Evolutionary conservation across 305 asterid genomes (phyloP).

Genomic region (Galium porrigens): DNA sequence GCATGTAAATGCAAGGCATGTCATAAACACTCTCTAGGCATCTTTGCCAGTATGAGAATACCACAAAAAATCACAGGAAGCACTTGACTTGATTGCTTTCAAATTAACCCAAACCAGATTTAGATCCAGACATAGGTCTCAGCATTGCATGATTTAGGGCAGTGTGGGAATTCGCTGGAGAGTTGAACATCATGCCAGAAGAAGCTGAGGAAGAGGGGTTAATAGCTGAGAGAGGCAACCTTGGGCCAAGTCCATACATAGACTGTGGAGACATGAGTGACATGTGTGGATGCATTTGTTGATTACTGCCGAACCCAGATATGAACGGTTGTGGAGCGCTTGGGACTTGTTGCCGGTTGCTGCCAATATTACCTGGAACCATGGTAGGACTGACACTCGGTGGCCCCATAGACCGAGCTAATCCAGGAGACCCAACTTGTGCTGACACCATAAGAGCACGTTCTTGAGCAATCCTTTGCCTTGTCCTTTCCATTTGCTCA

Average conservation of each 20-base stretch:
- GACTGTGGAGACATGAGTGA: constrained; percentile 52
- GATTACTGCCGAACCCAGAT: constrained; percentile 50
- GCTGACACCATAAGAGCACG: constrained; percentile 42
- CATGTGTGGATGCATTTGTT: constrained; percentile 49
- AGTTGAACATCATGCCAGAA: constrained; percentile 34
- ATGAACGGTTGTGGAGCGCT: constrained; percentile 42
- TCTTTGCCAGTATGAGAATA: constrained; percentile 11
- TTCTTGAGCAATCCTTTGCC: constrained; percentile 63
- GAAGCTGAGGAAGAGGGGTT: constrained; percentile 53
- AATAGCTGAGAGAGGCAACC: constrained; percentile 56
- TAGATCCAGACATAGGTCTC: constrained; percentile 57
- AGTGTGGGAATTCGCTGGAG: constrained; percentile 41
- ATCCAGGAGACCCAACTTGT: constrained; percentile 44
- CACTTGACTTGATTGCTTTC: constrained; percentile 12
- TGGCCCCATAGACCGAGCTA: constrained; percentile 35
- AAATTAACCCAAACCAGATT: constrained; percentile 47
- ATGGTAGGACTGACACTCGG: constrained; percentile 30
- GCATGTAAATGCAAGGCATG: background rate
- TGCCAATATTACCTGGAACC: constrained; percentile 30
- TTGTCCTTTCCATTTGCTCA: constrained; percentile 74
- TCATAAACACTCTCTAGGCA: background rate
- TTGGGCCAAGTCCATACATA: constrained; percentile 56
- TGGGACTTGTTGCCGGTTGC: constrained; percentile 38
- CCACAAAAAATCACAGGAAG: constrained; percentile 15
- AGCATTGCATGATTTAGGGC: constrained; percentile 44